These are phyloP conservation scores for Chamaecrista fasciculata DNA, from an alignment of 306 rosid species.

Conservation along the genomic window DNA sequence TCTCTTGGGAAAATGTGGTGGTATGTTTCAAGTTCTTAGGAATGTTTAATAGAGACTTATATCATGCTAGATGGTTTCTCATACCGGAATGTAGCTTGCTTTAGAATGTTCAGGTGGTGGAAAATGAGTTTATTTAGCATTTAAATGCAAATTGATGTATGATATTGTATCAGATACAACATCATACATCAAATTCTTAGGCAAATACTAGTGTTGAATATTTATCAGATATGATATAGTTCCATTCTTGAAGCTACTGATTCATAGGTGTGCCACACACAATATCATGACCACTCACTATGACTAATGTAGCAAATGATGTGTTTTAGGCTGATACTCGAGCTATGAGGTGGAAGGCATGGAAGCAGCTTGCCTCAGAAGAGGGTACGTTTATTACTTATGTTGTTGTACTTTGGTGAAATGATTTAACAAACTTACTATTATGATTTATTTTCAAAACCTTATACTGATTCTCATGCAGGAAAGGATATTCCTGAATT, in stretches of 20 bases:
- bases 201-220: too few relatives aligned
- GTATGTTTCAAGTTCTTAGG: conserved; percentile 45
- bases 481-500: conserved; percentile 77
- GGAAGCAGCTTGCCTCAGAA: conserved; percentile 87
- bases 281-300: neutral
- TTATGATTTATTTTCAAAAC: too few relatives aligned
- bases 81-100: conserved; percentile 16
- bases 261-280: neutral
- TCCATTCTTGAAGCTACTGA: too few relatives aligned
- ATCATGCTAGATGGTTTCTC: conserved; percentile 17
- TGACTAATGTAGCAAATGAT: neutral
- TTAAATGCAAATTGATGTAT: too few relatives aligned
- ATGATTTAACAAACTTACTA: too few relatives aligned
- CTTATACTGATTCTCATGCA: conserved; percentile 34
- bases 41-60: neutral
- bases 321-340: conserved; percentile 86
- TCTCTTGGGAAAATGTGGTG: conserved; percentile 97
- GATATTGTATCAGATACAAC: too few relatives aligned
- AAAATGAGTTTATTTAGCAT: conserved; percentile 18
- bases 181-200: too few relatives aligned
- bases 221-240: neutral
- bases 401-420: too few relatives aligned
- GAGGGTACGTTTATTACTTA: conserved; percentile 51
- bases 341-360: conserved; percentile 65
- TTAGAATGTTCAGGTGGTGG: conserved; percentile 15